Evolutionary conservation across 345 rosid genomes (phyloP).

Genomic region (Salix caprea): DNA sequence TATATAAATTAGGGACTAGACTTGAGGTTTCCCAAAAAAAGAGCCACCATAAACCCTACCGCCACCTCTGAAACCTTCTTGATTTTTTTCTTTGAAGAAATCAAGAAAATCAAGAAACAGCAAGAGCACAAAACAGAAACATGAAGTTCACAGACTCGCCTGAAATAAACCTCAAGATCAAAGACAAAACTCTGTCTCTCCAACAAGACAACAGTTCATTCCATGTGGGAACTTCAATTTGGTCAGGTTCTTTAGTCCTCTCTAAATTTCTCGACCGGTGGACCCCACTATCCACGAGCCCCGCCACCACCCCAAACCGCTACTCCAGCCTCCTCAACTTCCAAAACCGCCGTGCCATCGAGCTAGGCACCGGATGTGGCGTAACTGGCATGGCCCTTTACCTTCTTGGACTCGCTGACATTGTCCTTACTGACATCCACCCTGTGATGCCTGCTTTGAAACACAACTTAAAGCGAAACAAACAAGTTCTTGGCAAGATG

Average conservation of each 20-base stretch:
- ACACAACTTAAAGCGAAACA: constrained; percentile 91
- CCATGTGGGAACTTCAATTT: constrained; percentile 93
- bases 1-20: too few relatives aligned
- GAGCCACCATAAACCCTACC: too few relatives aligned
- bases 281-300: constrained; percentile 35
- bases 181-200: constrained; percentile 55
- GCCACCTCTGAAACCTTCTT: too few relatives aligned
- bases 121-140: background rate
- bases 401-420: constrained; percentile 67
- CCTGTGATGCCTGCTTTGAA: constrained; percentile 90
- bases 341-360: constrained; percentile 56
- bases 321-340: constrained; percentile 70
- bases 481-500: constrained; percentile 52
- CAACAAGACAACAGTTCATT: constrained; percentile 80
- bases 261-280: constrained; percentile 91
- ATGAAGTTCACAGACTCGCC: constrained; percentile 96
- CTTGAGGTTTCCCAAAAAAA: too few relatives aligned
- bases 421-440: constrained; percentile 77
- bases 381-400: constrained; percentile 82
- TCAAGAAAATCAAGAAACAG: background rate
- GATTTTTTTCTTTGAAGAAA: too few relatives aligned
- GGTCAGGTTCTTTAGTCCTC: constrained; percentile 89
- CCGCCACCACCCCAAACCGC: constrained; percentile 28
- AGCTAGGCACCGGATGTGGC: constrained; percentile 90
- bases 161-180: constrained; percentile 63